Percentiles rank a stretch among this genome's conserved stretches.
These are phyloP conservation scores for Podaxis sp. DNA, from an alignment of 768 basidiomycete species.

Conservation along the genomic window DNA sequence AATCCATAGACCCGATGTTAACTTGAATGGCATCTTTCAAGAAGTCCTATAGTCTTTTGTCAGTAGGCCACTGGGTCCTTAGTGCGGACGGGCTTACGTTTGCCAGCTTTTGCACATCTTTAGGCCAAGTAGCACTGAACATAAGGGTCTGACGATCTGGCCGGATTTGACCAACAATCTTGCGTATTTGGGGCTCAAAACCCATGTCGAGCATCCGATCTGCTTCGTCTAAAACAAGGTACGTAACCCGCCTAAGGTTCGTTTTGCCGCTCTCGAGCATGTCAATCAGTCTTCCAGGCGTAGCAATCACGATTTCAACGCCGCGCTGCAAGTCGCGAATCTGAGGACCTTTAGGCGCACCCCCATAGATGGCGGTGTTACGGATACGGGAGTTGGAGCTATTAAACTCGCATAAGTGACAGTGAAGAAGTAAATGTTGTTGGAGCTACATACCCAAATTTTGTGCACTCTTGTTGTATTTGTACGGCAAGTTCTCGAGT, in stretches of 20 bases:
- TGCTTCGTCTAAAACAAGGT: constrained; percentile 98
- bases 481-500: constrained; percentile 99
- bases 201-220: constrained; percentile 99
- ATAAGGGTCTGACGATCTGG: constrained; percentile 98
- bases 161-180: constrained; percentile 95
- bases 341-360: constrained; percentile 97
- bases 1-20: constrained; percentile 98
- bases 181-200: constrained; percentile 99
- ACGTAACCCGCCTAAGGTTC: constrained; percentile 93
- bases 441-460: constrained; percentile 70
- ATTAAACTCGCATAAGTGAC: neutral
- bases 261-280: constrained; percentile 98
- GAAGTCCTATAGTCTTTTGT: constrained; percentile 64
- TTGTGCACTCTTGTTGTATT: constrained; percentile 97
- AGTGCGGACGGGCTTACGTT: constrained; percentile 41
- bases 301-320: constrained; percentile 98
- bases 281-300: constrained; percentile 98
- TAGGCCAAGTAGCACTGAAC: constrained; percentile 99
- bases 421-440: constrained; percentile 7
- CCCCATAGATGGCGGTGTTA: constrained; percentile 98
- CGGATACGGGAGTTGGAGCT: constrained; percentile 92
- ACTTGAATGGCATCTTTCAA: constrained; percentile 95
- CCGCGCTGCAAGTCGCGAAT: constrained; percentile 97
- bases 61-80: neutral
- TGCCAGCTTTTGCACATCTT: constrained; percentile 97